Base-by-base conservation (phyloP, 2,329 filamentous ascomycete species). In the Phyllosticta citrichinensis region DNA sequence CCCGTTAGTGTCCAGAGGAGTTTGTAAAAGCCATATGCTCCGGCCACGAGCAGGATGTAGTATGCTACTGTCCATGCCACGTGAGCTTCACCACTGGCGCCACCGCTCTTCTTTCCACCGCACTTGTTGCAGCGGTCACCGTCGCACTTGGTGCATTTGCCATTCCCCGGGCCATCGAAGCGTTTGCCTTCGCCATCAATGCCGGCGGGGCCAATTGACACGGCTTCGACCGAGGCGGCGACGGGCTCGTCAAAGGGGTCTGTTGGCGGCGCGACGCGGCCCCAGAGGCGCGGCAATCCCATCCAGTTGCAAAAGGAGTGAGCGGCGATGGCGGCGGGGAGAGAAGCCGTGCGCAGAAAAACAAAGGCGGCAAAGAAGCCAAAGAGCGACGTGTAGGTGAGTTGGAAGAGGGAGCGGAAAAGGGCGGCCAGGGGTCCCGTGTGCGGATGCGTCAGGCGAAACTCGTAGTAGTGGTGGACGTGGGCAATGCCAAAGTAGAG, bases 391-490 rank as follows among this genome's bases (percentile, higher is more conserved):
- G 94, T 99, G 74, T 96, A 99, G 3, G 82, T 79, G 68, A 99
- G 87, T 71, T 97, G 94, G 65, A 97, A 81, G 11, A 91, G 65
- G 2, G 90, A 91, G 56, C 90, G 85, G 27, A 88, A 70, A 5
- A 94, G 69, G 6, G 87, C 85, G 1, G 83, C 79, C 0, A 80
- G 65, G 12, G 86, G 69, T 0, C 89, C 83, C 1, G 87, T 85
- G 64, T 84, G 79, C 9, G 90, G 89, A 67, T 95, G 85, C 1
- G 88, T 89, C 62, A 96, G 79, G 61, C 88, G 83, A 74, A 96
- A 96, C 76, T 97, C 94, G 77, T 96, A 96, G 73, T 96, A 91
- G 76, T 99, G 94, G 75, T 99, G 93, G 55, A 96, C 75, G 75
- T 99, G 94, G 8, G 94, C 92, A 53, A 96, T 85, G 57, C 93